These are phyloP conservation scores for Brassica carinata DNA, from an alignment of 345 rosid species.

Conservation along the genomic window DNA sequence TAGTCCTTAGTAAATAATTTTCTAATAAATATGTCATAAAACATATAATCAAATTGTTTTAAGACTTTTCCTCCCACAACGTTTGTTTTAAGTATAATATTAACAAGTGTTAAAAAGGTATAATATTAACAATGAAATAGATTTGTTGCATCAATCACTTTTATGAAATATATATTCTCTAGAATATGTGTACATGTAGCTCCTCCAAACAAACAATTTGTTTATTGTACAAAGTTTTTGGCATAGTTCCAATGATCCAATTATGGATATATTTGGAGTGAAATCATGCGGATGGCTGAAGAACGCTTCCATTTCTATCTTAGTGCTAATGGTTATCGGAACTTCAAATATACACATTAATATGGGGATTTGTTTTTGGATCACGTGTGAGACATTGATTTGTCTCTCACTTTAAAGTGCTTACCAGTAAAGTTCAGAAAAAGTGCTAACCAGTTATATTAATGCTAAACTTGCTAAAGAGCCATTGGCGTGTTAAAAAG, in stretches of 20 bases:
- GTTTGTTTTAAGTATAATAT: background rate
- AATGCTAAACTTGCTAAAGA: background rate
- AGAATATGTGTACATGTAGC: background rate
- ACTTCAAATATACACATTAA: background rate
- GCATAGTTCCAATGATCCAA: background rate
- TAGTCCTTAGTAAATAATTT: background rate
- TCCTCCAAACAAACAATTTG: background rate
- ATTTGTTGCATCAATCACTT: background rate
- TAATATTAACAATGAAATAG: background rate
- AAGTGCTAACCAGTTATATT: background rate
- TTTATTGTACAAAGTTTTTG: background rate
- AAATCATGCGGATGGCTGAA: constrained; percentile 5
- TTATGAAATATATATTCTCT: background rate
- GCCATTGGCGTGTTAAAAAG: constrained; percentile 1
- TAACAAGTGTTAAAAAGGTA: background rate
- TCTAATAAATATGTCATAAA: background rate
- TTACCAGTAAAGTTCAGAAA: background rate
- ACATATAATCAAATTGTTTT: background rate
- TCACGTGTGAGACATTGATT: constrained; percentile 14
- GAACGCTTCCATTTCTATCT: constrained; percentile 16
- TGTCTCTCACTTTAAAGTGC: background rate
- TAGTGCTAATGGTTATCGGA: constrained; percentile 6
- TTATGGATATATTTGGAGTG: background rate
- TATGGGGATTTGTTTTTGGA: background rate
- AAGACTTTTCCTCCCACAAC: background rate